These are phyloP conservation scores for Dothistroma pini DNA, from an alignment of 2,329 filamentous ascomycete genomes.

Conservation along the genomic window DNA sequence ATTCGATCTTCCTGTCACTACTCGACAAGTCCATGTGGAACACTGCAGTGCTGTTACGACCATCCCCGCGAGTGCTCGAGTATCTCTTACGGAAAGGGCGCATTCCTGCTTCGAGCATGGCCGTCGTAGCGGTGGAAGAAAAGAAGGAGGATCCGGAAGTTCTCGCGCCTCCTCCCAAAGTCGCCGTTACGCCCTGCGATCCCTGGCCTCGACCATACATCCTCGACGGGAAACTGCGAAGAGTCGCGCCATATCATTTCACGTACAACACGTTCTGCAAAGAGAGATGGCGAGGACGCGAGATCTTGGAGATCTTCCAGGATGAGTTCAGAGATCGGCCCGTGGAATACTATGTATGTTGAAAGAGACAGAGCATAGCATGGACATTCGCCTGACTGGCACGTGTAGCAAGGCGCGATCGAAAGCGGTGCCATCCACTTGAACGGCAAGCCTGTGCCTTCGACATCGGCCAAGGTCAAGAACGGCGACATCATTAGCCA, in stretches of 20 bases:
- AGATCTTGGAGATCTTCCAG: constrained; percentile 80
- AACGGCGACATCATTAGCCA: constrained; percentile 93
- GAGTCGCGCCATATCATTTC: constrained; percentile 81
- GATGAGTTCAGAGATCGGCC: constrained; percentile 90
- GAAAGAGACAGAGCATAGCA: constrained; percentile 3
- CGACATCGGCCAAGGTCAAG: constrained; percentile 65
- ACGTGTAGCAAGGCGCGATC: constrained; percentile 65
- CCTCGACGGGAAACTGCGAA: constrained; percentile 75
- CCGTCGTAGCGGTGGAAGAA: constrained; percentile 28
- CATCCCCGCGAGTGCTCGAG: constrained; percentile 51
- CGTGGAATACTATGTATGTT: constrained; percentile 73
- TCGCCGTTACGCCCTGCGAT: constrained; percentile 52
- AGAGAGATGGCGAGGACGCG: constrained; percentile 80
- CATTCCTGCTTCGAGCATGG: constrained; percentile 27
- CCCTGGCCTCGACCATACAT: constrained; percentile 71
- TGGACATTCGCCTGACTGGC: constrained; percentile 31
- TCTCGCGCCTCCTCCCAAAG: constrained; percentile 46
- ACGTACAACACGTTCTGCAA: constrained; percentile 97
- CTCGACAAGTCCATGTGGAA: constrained; percentile 13
- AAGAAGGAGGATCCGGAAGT: constrained; percentile 33
- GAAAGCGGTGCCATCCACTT: constrained; percentile 72
- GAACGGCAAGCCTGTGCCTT: constrained; percentile 67
- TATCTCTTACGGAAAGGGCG: constrained; percentile 49
- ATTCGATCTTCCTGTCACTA: not conserved
- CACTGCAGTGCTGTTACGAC: constrained; percentile 21